Base-by-base conservation (phyloP, 2,329 filamentous ascomycete genomes). In the Xylariaceae sp. region DNA sequence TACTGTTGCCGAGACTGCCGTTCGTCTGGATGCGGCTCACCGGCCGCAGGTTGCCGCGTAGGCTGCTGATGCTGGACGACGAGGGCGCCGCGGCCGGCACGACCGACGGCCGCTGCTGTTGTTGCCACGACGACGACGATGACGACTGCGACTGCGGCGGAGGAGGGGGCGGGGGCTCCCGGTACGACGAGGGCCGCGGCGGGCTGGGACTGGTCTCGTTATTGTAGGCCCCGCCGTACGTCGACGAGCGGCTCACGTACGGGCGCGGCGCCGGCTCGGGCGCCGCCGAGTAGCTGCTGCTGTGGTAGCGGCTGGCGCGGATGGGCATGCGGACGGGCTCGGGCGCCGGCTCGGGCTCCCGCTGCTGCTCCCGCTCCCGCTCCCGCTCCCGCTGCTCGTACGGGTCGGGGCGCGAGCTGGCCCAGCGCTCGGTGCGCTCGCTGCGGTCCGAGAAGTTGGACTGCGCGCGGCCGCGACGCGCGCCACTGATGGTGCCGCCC, bases 371-470 rank as follows among this genome's bases (percentile, higher is more conserved):
- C 32, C 45, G 42, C 22, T 50, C 50, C 19, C 52, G 49, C 19
- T 50, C 61, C 49, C 53, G 62, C 47, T 49, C 68, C 47, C 60
- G 58, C 7, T 59, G 60, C 24, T 48, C 50, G 44, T 54, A 55
- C 8, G 69, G 72, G 13, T 60, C 64, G 3, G 64, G 58, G 2
- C 67, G 70, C 57, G 68, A 71, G 38, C 68, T 68, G 28, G 68
- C 61, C 48, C 56, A 60, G 28, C 65, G 63, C 17, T 41, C 54
- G 1, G 43, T 44, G 9, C 37, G 51, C 19, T 46, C 49, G 19
- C 36, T 44, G 14, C 29, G 34, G 19, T 40, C 41, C 38, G 51
- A 35, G 39, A 49, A 37, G 44, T 52, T 40, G 24, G 44, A 30
- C 22, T 46, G 42, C 4, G 39, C 24, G n/a, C 24, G n/a, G 12